Percentiles rank a stretch among this genome's conserved stretches.
These are phyloP conservation scores for Pleurotus pulmonarius DNA, from an alignment of 768 basidiomycete species.

Conservation along the genomic window DNA sequence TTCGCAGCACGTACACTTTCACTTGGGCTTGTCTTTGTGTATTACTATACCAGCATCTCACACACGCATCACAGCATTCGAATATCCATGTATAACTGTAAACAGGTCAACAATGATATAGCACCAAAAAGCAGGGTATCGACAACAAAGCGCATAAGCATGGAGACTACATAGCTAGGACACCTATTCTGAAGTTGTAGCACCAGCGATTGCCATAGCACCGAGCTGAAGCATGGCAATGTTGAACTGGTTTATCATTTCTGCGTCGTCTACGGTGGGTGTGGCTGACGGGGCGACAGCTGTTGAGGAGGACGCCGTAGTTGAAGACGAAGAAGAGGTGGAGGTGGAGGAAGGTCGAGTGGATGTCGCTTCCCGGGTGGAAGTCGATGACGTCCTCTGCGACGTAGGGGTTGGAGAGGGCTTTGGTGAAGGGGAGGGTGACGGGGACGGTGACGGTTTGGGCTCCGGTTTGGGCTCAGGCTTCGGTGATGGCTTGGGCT, in stretches of 20 bases:
- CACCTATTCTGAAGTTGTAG: not conserved
- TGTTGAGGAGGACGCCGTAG: not conserved
- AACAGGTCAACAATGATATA: too few relatives aligned
- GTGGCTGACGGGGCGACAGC: not conserved
- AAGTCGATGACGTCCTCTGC: slow-evolving; percentile 7
- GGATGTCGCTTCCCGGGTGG: slow-evolving; percentile 10
- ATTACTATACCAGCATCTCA: not conserved
- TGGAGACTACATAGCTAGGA: not conserved
- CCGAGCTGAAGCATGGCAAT: slow-evolving; percentile 4
- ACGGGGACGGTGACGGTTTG: slow-evolving; percentile 13
- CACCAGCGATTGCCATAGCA: slow-evolving; percentile 2
- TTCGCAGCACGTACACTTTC: not conserved
- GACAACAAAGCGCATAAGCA: not conserved
- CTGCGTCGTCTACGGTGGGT: not conserved
- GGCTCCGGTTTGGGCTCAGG: slow-evolving; percentile 14
- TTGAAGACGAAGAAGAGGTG: slow-evolving; percentile 2
- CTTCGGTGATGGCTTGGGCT: slow-evolving; percentile 13
- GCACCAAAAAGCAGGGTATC: not conserved
- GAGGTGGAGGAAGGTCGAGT: slow-evolving; percentile 8
- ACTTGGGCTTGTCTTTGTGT: slow-evolving; percentile 9
- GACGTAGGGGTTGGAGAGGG: slow-evolving; percentile 14
- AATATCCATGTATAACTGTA: not conserved
- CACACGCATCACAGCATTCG: not conserved
- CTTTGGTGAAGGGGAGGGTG: slow-evolving; percentile 13
- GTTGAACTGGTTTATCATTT: slow-evolving; percentile 9